Conservation (phyloP, 768 basidiomycete genomes). For the Mrakia gelida region DNA sequence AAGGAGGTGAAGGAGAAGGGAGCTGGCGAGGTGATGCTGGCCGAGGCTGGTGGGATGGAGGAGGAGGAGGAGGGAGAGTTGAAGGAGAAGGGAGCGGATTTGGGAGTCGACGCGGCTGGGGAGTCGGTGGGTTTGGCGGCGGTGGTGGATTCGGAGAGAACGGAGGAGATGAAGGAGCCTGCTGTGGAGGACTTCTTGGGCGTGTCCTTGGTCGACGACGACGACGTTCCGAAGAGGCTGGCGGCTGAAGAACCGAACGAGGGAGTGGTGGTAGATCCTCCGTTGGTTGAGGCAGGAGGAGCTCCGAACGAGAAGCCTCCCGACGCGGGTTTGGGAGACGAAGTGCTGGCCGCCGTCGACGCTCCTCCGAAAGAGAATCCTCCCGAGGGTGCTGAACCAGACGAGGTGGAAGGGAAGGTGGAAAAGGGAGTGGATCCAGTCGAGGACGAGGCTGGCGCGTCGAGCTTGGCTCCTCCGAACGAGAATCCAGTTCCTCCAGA, state of each 20-base stretch:
- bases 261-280: not conserved
- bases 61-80: constrained; percentile 7
- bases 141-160: constrained; percentile 16
- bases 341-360: not conserved
- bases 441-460: not conserved
- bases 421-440: constrained; percentile 54
- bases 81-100: constrained; percentile 26
- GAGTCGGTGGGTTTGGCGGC: not conserved
- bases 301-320: constrained; percentile 25
- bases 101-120: not conserved
- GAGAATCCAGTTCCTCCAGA: constrained; percentile 15
- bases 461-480: constrained; percentile 26
- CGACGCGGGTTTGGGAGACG: not conserved
- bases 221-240: not conserved
- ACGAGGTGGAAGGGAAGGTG: constrained; percentile 62
- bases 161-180: constrained; percentile 21
- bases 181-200: not conserved
- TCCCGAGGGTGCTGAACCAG: constrained; percentile 33
- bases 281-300: not conserved
- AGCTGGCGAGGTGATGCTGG: not conserved
- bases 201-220: not conserved
- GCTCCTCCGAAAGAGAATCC: constrained; percentile 26
- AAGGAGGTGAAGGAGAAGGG: not conserved
- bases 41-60: not conserved
- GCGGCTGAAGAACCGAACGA: not conserved